Evolutionary conservation across 176 grass and related monocot genomes (phyloP).

Genomic region (Eragrostis nindensis): DNA sequence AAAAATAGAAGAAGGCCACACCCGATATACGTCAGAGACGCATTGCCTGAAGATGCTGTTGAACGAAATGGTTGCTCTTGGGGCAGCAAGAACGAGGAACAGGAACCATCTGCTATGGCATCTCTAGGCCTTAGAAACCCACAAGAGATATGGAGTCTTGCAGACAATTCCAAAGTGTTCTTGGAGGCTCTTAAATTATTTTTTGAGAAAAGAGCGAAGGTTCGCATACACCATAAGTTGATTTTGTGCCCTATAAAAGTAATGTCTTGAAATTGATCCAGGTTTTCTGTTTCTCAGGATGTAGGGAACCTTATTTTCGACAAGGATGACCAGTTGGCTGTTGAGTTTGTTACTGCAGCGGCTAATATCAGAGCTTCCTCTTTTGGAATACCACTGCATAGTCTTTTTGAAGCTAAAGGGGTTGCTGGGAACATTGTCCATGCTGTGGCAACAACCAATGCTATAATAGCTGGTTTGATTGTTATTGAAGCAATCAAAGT

Average conservation of each 20-base stretch:
- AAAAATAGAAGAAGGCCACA: conserved; percentile 74
- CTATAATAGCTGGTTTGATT: conserved; percentile 94
- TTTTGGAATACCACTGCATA: conserved; percentile 93
- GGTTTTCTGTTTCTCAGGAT: conserved; percentile 59
- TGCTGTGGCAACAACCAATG: conserved; percentile 99
- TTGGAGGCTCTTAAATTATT: conserved; percentile 87
- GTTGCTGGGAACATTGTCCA: conserved; percentile 99
- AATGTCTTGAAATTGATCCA: background rate
- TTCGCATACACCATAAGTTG: conserved; percentile 25
- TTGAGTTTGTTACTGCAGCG: conserved; percentile 92
- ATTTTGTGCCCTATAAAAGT: background rate
- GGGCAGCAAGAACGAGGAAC: conserved; percentile 38
- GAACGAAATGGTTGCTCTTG: conserved; percentile 57
- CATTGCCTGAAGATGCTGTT: conserved; percentile 51
- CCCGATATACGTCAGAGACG: conserved; percentile 71
- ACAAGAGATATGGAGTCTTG: conserved; percentile 88
- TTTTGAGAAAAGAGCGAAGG: conserved; percentile 86
- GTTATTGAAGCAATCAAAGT: conserved; percentile 99
- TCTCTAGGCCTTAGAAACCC: conserved; percentile 80
- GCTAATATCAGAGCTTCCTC: conserved; percentile 98
- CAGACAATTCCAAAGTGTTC: conserved; percentile 93
- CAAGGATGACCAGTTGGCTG: conserved; percentile 96
- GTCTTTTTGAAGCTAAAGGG: conserved; percentile 97
- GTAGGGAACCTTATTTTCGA: conserved; percentile 89
- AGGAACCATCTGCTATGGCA: conserved; percentile 66